Evolutionary conservation across 257 asterid species (phyloP).

Genomic region (Lycium barbarum): DNA sequence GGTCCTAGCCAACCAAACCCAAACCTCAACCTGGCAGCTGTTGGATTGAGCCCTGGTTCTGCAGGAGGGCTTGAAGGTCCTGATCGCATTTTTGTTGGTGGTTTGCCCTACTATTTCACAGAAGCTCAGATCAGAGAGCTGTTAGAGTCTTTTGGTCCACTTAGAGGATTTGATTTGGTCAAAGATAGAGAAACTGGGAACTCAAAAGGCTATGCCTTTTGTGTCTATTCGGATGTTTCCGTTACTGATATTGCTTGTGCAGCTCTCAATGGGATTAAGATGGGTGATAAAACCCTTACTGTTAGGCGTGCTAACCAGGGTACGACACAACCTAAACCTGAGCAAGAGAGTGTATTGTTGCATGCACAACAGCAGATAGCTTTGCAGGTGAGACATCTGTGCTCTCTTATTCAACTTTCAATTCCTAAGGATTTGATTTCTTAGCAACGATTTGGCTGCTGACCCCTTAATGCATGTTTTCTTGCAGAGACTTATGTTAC

Average conservation of each 20-base stretch:
- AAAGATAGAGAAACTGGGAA: slow-evolving; percentile 98
- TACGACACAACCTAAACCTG: slow-evolving; percentile 82
- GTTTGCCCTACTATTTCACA: slow-evolving; percentile 90
- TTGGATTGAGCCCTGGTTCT: slow-evolving; percentile 89
- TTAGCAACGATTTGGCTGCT: neutral
- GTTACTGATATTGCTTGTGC: slow-evolving; percentile 98
- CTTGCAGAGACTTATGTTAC: slow-evolving; percentile 74
- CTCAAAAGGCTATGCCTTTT: slow-evolving; percentile 98
- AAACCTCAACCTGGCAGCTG: slow-evolving; percentile 82
- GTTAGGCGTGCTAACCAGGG: slow-evolving; percentile 98
- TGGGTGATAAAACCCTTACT: slow-evolving; percentile 97
- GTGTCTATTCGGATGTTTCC: slow-evolving; percentile 88
- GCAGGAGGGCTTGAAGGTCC: slow-evolving; percentile 98
- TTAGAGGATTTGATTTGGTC: slow-evolving; percentile 92
- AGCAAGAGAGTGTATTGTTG: slow-evolving; percentile 85
- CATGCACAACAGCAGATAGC: slow-evolving; percentile 97
- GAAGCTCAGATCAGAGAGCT: slow-evolving; percentile 94
- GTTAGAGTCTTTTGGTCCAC: slow-evolving; percentile 95
- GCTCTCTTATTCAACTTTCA: neutral
- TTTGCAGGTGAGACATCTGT: slow-evolving; percentile 64
- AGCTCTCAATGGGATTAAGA: slow-evolving; percentile 95
- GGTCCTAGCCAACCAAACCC: slow-evolving; percentile 98
- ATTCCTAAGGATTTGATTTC: neutral
- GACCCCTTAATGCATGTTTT: slow-evolving; percentile 16
- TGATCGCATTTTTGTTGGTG: slow-evolving; percentile 94